Evolutionary conservation across 176 grass and related monocot genomes (phyloP).

Genomic region (Calamus simplicifolius): DNA sequence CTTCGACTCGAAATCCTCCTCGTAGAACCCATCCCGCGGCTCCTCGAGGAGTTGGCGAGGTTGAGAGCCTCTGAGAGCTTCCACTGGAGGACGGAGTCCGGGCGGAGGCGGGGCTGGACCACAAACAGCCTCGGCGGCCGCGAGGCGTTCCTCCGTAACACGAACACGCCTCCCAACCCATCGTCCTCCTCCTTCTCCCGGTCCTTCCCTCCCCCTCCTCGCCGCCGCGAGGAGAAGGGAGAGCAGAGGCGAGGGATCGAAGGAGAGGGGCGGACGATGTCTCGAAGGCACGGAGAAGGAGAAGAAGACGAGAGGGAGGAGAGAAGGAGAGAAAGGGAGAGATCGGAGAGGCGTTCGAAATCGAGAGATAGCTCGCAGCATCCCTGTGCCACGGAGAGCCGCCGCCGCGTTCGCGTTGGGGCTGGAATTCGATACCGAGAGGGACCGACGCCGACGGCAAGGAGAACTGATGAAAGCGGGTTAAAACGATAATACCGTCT

Average conservation of each 20-base stretch:
- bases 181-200: constrained; percentile 31
- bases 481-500: no score
- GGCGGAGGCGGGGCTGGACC: constrained; percentile 82
- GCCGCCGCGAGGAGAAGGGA: constrained; percentile 20
- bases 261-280: background rate
- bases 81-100: constrained; percentile 51
- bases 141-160: constrained; percentile 41
- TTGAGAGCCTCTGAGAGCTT: constrained; percentile 88
- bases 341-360: no score
- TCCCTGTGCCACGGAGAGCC: no score
- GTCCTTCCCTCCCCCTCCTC: constrained; percentile 29
- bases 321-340: no score
- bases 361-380: no score
- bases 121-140: constrained; percentile 66
- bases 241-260: constrained; percentile 7
- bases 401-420: no score
- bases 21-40: constrained; percentile 71
- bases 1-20: constrained; percentile 29
- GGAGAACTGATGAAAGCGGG: no score
- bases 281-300: constrained; percentile 5
- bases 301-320: constrained; percentile 20
- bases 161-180: constrained; percentile 34
- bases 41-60: constrained; percentile 92
- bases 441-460: no score
- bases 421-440: no score